These are phyloP conservation scores for Trichoderma arundinaceum DNA, from an alignment of 2,329 filamentous ascomycete species.

Conservation along the genomic window DNA sequence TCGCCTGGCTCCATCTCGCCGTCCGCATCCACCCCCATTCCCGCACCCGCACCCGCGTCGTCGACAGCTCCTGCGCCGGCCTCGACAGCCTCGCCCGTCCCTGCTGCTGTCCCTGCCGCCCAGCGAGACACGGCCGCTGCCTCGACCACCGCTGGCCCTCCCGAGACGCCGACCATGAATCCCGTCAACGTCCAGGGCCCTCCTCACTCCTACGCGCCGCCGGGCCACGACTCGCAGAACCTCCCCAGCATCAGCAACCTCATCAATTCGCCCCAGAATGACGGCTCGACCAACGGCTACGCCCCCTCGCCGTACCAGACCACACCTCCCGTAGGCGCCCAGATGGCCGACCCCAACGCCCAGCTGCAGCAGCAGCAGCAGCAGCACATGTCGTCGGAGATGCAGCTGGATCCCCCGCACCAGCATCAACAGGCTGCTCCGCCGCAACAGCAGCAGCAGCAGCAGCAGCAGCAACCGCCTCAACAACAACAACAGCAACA, in stretches of 20 bases:
- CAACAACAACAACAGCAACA: conserved; percentile 35
- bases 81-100: conserved; percentile 34
- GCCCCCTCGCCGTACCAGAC: conserved; percentile 30
- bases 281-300: conserved; percentile 46
- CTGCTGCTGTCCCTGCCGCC: conserved; percentile 9
- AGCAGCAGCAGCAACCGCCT: conserved; percentile 41
- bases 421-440: conserved; percentile 33
- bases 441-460: conserved; percentile 29
- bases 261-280: conserved; percentile 64
- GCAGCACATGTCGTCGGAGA: conserved; percentile 41
- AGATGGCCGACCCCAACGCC: conserved; percentile 31
- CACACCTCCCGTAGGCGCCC: conserved; percentile 33
- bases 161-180: conserved; percentile 42
- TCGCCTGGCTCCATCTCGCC: conserved; percentile 32
- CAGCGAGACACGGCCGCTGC: conserved; percentile 25
- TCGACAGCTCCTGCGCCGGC: conserved; percentile 29
- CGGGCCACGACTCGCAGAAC: conserved; percentile 64
- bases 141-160: conserved; percentile 30
- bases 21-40: conserved; percentile 33
- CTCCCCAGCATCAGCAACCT: conserved; percentile 83
- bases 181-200: conserved; percentile 39
- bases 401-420: conserved; percentile 29
- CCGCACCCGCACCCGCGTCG: conserved; percentile 32
- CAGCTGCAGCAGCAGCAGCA: conserved; percentile 30
- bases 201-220: conserved; percentile 37